Base-by-base conservation (phyloP, 192 early-diverging fungal genomes). In the Podila horticola region DNA sequence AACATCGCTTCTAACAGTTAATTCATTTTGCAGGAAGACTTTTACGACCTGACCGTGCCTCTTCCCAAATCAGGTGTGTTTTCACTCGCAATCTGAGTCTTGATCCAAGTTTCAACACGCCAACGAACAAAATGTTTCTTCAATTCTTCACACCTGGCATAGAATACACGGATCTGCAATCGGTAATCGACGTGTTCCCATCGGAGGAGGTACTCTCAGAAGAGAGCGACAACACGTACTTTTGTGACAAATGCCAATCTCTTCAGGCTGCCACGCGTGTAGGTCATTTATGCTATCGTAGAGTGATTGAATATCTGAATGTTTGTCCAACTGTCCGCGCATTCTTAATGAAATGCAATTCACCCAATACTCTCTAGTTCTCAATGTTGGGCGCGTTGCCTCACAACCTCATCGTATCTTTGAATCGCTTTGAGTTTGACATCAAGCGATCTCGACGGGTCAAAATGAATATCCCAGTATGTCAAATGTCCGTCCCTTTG, bases 341-440 rank as follows among this genome's bases (percentile, higher is more conserved):
- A 9, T 58, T 7, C 57, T 26, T 12, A n/a, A 13, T 28, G 19
- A 33, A 0, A 10, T 20, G 2, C 20, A 6, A 5, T 38, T 58
- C 1, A 1, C 33, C 6, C 19, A 17, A 36, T 33, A 31, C 33
- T 31, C 26, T 7, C 28, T 67, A 79, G 75, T 57, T 38, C 36
- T 64, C 75, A n/a, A 79, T 67, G 58, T 50, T 79, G 8, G 69
- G 31, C 3, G 62, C 75, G 0, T 30, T 79, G 28, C 75, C 75
- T 11, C 26, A 17, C 12, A 79, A 72, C 28, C 64, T 79, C 45
- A 79, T 79, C 19, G 26, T 79, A 2, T 72, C 75, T 2, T n/a
- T 79, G 36, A 79, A 79, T 58, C 69, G 75, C 26, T 79, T 79
- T 29, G 69, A 72, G n/a, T 79, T 72, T 29, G 75, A 79, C 15